Evolutionary conservation across 192 early-diverging fungal species (phyloP).

Genomic region (Coemansia sp.): DNA sequence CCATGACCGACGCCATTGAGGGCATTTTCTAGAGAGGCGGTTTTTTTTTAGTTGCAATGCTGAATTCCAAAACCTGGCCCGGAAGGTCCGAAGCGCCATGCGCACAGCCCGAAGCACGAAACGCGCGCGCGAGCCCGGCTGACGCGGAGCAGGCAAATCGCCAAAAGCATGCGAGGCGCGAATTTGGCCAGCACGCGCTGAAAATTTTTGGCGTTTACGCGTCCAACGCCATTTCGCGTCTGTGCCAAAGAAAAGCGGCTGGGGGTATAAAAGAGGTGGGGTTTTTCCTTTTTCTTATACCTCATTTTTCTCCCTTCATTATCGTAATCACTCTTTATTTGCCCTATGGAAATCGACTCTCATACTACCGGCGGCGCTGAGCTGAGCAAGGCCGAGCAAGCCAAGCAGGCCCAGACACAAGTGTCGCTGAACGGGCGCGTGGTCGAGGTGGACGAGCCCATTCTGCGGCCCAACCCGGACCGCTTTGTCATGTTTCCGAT

Average conservation of each 20-base stretch:
- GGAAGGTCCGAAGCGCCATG: not conserved
- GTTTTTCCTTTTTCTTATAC: slow-evolving; percentile 7
- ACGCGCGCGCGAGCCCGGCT: not conserved
- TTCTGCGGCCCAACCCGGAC: slow-evolving; percentile 69
- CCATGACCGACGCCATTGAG: slow-evolving; percentile 31
- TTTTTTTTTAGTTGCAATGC: not conserved
- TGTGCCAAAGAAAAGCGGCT: not conserved
- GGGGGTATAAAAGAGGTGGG: slow-evolving; percentile 2
- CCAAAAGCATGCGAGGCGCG: slow-evolving; percentile 4
- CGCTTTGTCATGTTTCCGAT: slow-evolving; percentile 93
- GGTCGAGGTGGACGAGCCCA: slow-evolving; percentile 54
- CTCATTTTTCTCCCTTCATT: not conserved
- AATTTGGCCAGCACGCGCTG: slow-evolving; percentile 7
- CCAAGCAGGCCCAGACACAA: slow-evolving; percentile 32
- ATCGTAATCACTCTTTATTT: not conserved
- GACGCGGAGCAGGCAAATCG: not conserved
- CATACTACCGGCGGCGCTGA: slow-evolving; percentile 6
- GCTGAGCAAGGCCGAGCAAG: slow-evolving; percentile 32
- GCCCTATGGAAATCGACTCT: slow-evolving; percentile 29
- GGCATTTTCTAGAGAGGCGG: slow-evolving; percentile 15
- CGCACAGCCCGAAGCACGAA: slow-evolving; percentile 1
- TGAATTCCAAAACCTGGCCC: not conserved
- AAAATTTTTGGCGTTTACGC: slow-evolving; percentile 13
- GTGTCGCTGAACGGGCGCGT: slow-evolving; percentile 37
- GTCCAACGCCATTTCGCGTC: slow-evolving; percentile 11